A percentile compares a stretch with the other conserved stretches of the same genome.
phyloP scores from a whole-genome alignment of 805 yeast species.

The Priceomyces haplophilus region DNA sequence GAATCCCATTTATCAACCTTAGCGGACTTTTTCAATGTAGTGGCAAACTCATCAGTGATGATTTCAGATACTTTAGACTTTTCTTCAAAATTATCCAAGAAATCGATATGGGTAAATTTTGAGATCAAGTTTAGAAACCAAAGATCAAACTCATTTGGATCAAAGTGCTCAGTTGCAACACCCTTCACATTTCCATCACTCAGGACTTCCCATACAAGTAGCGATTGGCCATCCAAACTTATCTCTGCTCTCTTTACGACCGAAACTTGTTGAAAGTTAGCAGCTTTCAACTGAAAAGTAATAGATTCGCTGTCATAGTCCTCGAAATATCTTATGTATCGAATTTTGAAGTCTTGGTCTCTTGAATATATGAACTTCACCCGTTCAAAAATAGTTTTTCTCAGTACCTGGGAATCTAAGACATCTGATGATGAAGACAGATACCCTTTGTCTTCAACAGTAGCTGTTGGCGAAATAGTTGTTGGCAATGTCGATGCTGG shows the following conservation, averaged over 20 bases:
- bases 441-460: too few relatives aligned
- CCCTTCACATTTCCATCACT: constrained; percentile 21
- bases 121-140: constrained; percentile 33
- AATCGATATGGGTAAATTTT: constrained; percentile 17
- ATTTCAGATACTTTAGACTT: constrained; percentile 10
- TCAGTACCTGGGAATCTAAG: not conserved
- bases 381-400: constrained; percentile 24
- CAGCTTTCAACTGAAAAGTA: not conserved
- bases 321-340: not conserved
- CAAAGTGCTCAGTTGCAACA: constrained; percentile 25
- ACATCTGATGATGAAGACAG: too few relatives aligned
- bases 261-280: not conserved
- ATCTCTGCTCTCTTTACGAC: not conserved
- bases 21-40: constrained; percentile 45
- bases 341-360: constrained; percentile 8
- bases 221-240: constrained; percentile 1
- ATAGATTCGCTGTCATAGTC: not conserved
- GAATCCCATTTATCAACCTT: constrained; percentile 48
- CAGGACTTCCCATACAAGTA: constrained; percentile 20
- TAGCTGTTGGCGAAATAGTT: too few relatives aligned
- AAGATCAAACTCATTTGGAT: constrained; percentile 22
- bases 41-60: constrained; percentile 44
- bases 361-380: constrained; percentile 27
- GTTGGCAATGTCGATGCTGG: too few relatives aligned
- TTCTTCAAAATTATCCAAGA: constrained; percentile 4